phyloP scores from a whole-genome alignment of 176 grass and related monocot species.

The Zoysia pacifica region DNA sequence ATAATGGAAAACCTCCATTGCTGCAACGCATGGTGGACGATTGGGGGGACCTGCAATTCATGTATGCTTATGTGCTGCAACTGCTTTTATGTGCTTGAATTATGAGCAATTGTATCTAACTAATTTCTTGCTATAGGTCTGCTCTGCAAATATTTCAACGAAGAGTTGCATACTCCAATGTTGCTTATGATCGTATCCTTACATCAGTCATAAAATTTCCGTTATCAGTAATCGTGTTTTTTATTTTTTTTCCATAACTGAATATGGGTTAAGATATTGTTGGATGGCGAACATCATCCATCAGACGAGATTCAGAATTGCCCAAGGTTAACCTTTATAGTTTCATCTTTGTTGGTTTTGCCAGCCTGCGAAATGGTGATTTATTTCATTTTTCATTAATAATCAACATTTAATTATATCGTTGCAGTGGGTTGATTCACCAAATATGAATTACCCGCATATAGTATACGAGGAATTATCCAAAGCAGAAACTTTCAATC shows the following conservation, averaged over 20 bases:
- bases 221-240: conserved; percentile 12
- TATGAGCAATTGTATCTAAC: conserved; percentile 34
- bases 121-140: conserved; percentile 59
- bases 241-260: conserved; percentile 48
- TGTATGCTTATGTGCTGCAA: conserved; percentile 55
- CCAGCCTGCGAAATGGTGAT: conserved; percentile 3
- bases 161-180: conserved; percentile 91
- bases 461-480: conserved; percentile 84
- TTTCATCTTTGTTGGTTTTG: conserved; percentile 36
- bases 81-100: conserved; percentile 31
- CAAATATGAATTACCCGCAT: conserved; percentile 79
- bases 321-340: conserved; percentile 56
- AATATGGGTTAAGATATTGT: conserved; percentile 81
- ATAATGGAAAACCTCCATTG: conserved; percentile 81
- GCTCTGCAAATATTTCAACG: conserved; percentile 82
- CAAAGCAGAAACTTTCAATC: conserved; percentile 63
- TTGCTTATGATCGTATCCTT: conserved; percentile 75
- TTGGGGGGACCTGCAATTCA: conserved; percentile 67
- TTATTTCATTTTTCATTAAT: conserved; percentile 25
- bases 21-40: conserved; percentile 90
- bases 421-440: conserved; percentile 67
- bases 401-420: conserved; percentile 26
- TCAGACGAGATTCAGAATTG: conserved; percentile 79
- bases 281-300: conserved; percentile 98
- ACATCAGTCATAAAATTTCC: conserved; percentile 27